These are phyloP conservation scores for Ascochyta clinopodiicola DNA, from an alignment of 2,329 filamentous ascomycete species.

Conservation along the genomic window DNA sequence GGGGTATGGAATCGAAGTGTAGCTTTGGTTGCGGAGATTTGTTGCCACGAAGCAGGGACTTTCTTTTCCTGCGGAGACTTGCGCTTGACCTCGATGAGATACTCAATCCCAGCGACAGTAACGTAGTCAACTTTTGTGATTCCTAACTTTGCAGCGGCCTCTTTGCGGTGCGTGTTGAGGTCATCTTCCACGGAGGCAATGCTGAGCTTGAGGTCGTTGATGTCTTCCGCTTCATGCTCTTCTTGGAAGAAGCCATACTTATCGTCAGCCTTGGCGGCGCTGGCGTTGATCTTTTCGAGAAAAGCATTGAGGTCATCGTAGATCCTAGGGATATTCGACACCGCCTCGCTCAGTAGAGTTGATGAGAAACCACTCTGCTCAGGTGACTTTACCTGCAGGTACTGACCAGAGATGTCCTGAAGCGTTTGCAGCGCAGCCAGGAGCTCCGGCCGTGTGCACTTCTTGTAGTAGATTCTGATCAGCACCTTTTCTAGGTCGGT, in stretches of 20 bases:
- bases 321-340: constrained; percentile 79
- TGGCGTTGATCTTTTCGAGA: constrained; percentile 83
- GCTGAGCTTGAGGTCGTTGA: constrained; percentile 87
- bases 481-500: constrained; percentile 90
- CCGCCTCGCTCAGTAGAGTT: constrained; percentile 70
- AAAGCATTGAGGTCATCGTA: constrained; percentile 73
- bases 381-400: constrained; percentile 68
- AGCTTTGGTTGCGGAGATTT: constrained; percentile 94
- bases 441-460: constrained; percentile 89
- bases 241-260: constrained; percentile 95
- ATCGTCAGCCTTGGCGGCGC: constrained; percentile 84
- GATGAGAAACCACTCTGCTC: constrained; percentile 77
- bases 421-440: constrained; percentile 84
- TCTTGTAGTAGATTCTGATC: constrained; percentile 96
- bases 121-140: constrained; percentile 77
- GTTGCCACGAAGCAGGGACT: constrained; percentile 92
- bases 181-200: constrained; percentile 94
- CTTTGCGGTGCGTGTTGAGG: constrained; percentile 75
- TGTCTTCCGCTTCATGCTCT: constrained; percentile 84
- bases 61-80: constrained; percentile 71
- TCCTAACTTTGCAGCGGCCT: constrained; percentile 74
- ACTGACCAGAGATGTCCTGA: constrained; percentile 81
- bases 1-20: constrained; percentile 93
- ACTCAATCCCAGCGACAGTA: constrained; percentile 90
- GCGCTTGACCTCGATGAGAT: constrained; percentile 90